A percentile compares a stretch with the other conserved stretches of the same genome.
Evolutionary conservation across 2,329 filamentous ascomycete genomes (phyloP).

Genomic region (Sphaceloma murrayae): DNA sequence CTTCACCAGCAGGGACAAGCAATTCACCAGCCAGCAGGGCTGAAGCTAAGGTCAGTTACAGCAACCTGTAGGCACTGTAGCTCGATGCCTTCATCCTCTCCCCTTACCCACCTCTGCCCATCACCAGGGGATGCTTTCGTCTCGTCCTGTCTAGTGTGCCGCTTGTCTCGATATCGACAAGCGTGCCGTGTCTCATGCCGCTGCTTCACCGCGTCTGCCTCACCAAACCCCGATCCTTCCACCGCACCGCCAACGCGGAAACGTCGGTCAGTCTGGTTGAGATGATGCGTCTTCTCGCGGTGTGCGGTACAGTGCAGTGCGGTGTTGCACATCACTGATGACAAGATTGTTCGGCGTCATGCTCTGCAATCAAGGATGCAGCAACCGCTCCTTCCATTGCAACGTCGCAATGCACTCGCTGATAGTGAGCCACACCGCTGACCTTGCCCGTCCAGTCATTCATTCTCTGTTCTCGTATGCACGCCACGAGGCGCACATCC

Average conservation of each 20-base stretch:
- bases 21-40: no score
- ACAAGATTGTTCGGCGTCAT: constrained; percentile 7
- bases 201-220: constrained; percentile 9
- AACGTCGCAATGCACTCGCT: not conserved
- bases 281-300: not conserved
- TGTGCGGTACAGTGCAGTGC: not conserved
- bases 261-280: not conserved
- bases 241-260: constrained; percentile 6
- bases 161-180: not conserved
- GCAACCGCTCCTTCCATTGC: not conserved
- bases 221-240: constrained; percentile 8
- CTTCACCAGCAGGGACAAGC: no score
- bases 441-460: not conserved
- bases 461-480: constrained; percentile 13
- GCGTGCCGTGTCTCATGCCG: constrained; percentile 5
- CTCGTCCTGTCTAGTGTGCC: no score
- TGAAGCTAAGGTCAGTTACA: no score
- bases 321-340: no score
- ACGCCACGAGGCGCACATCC: no score
- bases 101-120: constrained; percentile 4
- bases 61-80: no score
- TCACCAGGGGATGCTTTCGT: no score
- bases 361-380: not conserved
- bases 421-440: constrained; percentile 3
- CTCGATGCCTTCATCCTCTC: no score